A percentile compares a stretch with the other conserved stretches of the same genome.
These are phyloP conservation scores for Cercospora sp. DNA, from an alignment of 2,329 filamentous ascomycete species.

Conservation along the genomic window DNA sequence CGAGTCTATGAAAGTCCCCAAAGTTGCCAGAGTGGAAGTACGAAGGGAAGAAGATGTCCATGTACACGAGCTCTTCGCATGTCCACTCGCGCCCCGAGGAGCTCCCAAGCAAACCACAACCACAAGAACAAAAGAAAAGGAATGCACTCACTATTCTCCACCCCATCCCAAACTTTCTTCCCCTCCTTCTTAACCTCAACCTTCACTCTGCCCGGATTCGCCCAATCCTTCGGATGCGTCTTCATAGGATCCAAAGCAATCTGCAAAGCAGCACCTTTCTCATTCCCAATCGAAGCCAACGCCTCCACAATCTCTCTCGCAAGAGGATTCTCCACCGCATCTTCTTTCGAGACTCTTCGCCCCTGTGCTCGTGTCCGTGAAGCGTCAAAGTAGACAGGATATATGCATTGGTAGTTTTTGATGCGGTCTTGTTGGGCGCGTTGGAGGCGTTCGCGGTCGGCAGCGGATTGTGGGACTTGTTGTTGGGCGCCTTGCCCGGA, in stretches of 20 bases:
- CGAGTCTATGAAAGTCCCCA: too few species aligned
- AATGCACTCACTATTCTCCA: slow-evolving; percentile 65
- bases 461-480: background rate
- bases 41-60: too few species aligned
- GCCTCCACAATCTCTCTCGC: slow-evolving; percentile 87
- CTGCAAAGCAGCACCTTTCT: slow-evolving; percentile 52
- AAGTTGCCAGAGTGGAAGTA: too few species aligned
- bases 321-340: slow-evolving; percentile 81
- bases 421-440: slow-evolving; percentile 56
- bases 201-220: slow-evolving; percentile 87
- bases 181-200: slow-evolving; percentile 70
- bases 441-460: slow-evolving; percentile 19
- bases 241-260: slow-evolving; percentile 88
- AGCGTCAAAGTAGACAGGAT: slow-evolving; percentile 93
- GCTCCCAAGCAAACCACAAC: background rate
- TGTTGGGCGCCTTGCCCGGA: background rate
- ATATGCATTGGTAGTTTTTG: slow-evolving; percentile 82
- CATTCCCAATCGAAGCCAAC: slow-evolving; percentile 61
- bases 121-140: background rate
- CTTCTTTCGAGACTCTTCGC: slow-evolving; percentile 69
- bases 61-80: too few species aligned
- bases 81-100: too few species aligned
- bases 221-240: slow-evolving; percentile 94
- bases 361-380: slow-evolving; percentile 73
- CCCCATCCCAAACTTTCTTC: slow-evolving; percentile 48